A percentile compares a stretch with the other conserved stretches of the same genome.
phyloP scores from a whole-genome alignment of 2,329 filamentous ascomycete genomes.

The Aspergillus aculeatinus region DNA sequence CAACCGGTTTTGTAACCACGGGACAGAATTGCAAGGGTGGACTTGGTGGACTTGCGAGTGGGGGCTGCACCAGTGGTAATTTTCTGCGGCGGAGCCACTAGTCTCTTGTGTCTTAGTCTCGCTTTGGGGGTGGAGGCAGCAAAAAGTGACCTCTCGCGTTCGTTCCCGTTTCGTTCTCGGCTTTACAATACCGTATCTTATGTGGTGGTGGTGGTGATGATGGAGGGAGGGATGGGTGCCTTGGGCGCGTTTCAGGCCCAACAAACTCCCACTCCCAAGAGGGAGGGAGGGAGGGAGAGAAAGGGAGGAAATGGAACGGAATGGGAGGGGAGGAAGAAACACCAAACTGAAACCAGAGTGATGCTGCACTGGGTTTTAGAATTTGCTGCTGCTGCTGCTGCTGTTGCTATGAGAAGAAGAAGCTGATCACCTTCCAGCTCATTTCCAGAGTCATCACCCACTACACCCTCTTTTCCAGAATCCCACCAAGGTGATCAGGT shows the following conservation, averaged over 20 bases:
- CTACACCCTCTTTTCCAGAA: not conserved
- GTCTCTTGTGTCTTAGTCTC: not conserved
- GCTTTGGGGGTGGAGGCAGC: not conserved
- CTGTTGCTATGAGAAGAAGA: not conserved
- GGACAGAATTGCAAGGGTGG: not conserved
- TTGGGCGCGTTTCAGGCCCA: slow-evolving; percentile 5
- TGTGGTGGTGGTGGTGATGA: not conserved
- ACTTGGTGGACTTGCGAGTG: not conserved
- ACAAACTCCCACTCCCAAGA: not conserved
- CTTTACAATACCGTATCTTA: not conserved
- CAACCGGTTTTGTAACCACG: slow-evolving; percentile 14
- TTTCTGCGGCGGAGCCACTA: slow-evolving; percentile 4
- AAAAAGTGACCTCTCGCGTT: too few species aligned
- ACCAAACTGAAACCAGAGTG: too few species aligned
- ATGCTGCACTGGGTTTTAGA: too few species aligned
- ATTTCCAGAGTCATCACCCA: not conserved
- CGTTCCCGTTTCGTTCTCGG: not conserved
- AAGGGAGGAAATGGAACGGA: not conserved
- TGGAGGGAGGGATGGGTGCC: not conserved
- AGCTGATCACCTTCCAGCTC: not conserved
- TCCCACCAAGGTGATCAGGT: not conserved
- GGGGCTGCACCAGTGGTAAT: not conserved
- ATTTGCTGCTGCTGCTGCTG: not conserved
- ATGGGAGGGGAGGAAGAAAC: not conserved
- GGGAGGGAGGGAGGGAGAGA: not conserved